Evolutionary conservation across 805 yeast genomes (phyloP).

Genomic region (Sugiyamaella americana): DNA sequence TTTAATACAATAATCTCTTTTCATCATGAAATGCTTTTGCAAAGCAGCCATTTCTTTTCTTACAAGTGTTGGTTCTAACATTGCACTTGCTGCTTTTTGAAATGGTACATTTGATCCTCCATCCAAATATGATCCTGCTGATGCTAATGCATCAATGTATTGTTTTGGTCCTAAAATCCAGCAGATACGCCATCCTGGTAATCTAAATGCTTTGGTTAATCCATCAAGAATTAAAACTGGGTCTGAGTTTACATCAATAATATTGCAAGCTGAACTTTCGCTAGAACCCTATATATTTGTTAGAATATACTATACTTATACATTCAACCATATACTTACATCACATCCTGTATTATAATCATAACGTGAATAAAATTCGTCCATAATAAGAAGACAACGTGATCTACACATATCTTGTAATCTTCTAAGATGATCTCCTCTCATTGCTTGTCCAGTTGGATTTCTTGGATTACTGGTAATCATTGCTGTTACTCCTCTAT

Average conservation of each 20-base stretch:
- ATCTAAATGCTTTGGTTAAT: slow-evolving; percentile 52
- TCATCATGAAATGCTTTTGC: slow-evolving; percentile 50
- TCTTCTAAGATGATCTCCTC: slow-evolving; percentile 41
- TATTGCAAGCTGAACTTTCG: slow-evolving; percentile 44
- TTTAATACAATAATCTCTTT: slow-evolving; percentile 48
- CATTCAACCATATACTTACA: background rate
- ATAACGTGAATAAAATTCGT: slow-evolving; percentile 55
- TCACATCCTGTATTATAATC: slow-evolving; percentile 48
- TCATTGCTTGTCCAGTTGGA: slow-evolving; percentile 53
- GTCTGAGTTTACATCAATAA: slow-evolving; percentile 50
- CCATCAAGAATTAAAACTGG: slow-evolving; percentile 58
- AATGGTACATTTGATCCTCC: slow-evolving; percentile 60
- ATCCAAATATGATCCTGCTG: slow-evolving; percentile 55
- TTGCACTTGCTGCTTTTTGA: slow-evolving; percentile 53
- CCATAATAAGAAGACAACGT: slow-evolving; percentile 54
- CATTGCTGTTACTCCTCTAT: slow-evolving; percentile 52
- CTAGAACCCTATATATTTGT: slow-evolving; percentile 37
- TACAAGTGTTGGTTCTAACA: slow-evolving; percentile 47
- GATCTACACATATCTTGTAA: slow-evolving; percentile 48
- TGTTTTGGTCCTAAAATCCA: slow-evolving; percentile 61
- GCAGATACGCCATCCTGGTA: slow-evolving; percentile 61
- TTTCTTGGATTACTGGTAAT: slow-evolving; percentile 55
- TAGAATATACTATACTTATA: background rate
- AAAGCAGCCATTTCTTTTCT: slow-evolving; percentile 50
- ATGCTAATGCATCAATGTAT: slow-evolving; percentile 47